Evolutionary conservation across 495 filamentous ascomycete species (phyloP).

Genomic region (Beverwykella pulmonaria): DNA sequence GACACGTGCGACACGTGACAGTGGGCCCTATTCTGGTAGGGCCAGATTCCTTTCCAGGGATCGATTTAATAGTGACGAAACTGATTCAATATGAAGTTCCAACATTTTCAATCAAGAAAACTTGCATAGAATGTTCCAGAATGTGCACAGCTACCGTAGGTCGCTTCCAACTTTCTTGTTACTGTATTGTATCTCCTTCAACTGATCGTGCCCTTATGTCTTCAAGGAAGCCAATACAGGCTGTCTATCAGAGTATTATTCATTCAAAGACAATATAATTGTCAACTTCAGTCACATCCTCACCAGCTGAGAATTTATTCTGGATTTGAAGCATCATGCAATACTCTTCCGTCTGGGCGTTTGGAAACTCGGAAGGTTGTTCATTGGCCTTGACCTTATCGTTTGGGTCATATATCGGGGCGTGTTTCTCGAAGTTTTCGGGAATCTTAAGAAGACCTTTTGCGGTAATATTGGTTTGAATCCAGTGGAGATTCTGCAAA

Average conservation of each 20-base stretch:
- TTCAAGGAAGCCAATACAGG: neutral
- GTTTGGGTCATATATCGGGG: slow-evolving; percentile 1
- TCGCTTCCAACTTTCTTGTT: too few relatives aligned
- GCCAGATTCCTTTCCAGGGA: too few relatives aligned
- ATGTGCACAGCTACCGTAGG: neutral
- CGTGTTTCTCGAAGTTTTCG: slow-evolving; percentile 6
- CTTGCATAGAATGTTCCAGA: too few relatives aligned
- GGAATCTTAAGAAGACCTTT: slow-evolving; percentile 5
- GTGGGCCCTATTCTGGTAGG: too few relatives aligned
- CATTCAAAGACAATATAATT: neutral
- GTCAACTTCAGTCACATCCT: neutral
- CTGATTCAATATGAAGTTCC: too few relatives aligned
- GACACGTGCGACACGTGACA: too few relatives aligned
- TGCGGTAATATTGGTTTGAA: slow-evolving; percentile 2
- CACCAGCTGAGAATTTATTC: neutral
- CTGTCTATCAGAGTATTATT: neutral
- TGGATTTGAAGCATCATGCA: slow-evolving; percentile 4
- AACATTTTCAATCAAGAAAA: too few relatives aligned
- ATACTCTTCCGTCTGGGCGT: neutral
- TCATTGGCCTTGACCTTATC: neutral
- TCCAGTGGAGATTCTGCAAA: slow-evolving; percentile 3
- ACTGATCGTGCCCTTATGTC: neutral
- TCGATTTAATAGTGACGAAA: too few relatives aligned
- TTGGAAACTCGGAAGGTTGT: slow-evolving; percentile 3
- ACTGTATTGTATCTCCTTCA: neutral